These are phyloP conservation scores for Trypanosomatidae sp. DNA, from an alignment of 208 protist species.

Conservation along the genomic window DNA sequence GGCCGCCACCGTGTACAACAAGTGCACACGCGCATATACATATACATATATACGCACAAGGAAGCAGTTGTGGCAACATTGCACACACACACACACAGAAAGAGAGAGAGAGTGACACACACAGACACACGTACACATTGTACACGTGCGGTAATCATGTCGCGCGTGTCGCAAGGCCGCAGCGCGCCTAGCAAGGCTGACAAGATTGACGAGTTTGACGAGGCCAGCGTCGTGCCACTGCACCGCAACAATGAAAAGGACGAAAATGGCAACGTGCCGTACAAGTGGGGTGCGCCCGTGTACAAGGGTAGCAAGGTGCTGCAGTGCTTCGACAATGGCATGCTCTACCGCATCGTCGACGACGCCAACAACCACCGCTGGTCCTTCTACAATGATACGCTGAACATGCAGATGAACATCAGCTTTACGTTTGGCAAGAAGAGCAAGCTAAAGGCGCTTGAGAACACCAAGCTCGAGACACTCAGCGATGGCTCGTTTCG, in stretches of 20 bases:
- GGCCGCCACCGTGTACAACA: too few species aligned
- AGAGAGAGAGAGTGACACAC: too few species aligned
- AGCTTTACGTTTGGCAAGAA: conserved; percentile 51
- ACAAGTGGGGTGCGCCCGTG: conserved; percentile 13
- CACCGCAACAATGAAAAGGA: conserved; percentile 10
- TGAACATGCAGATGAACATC: conserved; percentile 59
- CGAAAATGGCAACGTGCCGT: conserved; percentile 8
- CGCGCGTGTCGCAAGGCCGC: not conserved
- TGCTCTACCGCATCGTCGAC: conserved; percentile 65
- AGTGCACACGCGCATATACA: too few species aligned
- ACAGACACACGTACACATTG: too few species aligned
- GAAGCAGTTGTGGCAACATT: too few species aligned
- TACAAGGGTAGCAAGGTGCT: conserved; percentile 33
- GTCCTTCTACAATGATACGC: conserved; percentile 81
- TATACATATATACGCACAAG: too few species aligned
- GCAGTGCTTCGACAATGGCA: conserved; percentile 43
- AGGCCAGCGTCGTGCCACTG: conserved; percentile 32
- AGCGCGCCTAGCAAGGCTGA: not conserved
- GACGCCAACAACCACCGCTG: conserved; percentile 37
- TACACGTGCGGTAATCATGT: too few species aligned
- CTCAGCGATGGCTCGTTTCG: conserved; percentile 23
- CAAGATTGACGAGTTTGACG: conserved; percentile 72
- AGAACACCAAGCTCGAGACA: conserved; percentile 35
- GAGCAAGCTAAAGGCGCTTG: conserved; percentile 40
- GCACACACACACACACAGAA: too few species aligned